These are phyloP conservation scores for Herpotrichia juniperi DNA, from an alignment of 2,329 filamentous ascomycete species.

Conservation along the genomic window DNA sequence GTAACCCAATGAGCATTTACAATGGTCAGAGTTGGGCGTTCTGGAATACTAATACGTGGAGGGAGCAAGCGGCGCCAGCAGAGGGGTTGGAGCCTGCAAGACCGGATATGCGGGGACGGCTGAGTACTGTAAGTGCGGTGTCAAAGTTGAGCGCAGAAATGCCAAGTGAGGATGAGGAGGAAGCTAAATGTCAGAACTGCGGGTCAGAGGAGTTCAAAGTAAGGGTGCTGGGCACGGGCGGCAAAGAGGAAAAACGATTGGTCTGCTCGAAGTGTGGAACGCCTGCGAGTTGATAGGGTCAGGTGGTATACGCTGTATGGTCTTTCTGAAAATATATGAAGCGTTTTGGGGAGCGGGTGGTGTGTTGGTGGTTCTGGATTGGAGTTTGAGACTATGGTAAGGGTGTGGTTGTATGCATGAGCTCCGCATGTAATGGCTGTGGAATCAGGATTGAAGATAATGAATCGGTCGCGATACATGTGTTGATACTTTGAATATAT, in stretches of 20 bases:
- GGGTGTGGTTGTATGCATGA: too few species aligned
- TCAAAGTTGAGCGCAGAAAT: constrained; percentile 21
- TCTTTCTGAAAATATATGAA: too few species aligned
- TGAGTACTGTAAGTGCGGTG: constrained; percentile 62
- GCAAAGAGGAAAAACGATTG: constrained; percentile 61
- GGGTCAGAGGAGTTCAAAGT: constrained; percentile 67
- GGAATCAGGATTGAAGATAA: too few species aligned
- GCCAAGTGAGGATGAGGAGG: constrained; percentile 48
- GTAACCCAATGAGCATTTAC: constrained; percentile 56
- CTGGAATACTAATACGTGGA: constrained; percentile 53
- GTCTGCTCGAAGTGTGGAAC: constrained; percentile 64
- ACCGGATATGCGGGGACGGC: constrained; percentile 48
- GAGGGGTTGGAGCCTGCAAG: constrained; percentile 11
- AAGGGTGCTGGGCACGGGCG: constrained; percentile 59
- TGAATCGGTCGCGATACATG: too few species aligned
- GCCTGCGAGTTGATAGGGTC: not conserved
- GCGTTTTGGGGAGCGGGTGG: not conserved
- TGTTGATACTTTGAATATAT: too few species aligned
- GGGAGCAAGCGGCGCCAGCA: constrained; percentile 15
- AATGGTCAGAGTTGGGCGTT: constrained; percentile 60
- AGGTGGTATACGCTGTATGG: too few species aligned
- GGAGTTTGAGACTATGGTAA: too few species aligned
- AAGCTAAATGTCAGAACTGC: constrained; percentile 63
- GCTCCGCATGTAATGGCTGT: too few species aligned
- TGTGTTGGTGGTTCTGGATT: too few species aligned